Percentiles rank a stretch among this genome's conserved stretches.
Evolutionary conservation across 2,329 filamentous ascomycete genomes (phyloP).

Genomic region (Blastomyces parvus): DNA sequence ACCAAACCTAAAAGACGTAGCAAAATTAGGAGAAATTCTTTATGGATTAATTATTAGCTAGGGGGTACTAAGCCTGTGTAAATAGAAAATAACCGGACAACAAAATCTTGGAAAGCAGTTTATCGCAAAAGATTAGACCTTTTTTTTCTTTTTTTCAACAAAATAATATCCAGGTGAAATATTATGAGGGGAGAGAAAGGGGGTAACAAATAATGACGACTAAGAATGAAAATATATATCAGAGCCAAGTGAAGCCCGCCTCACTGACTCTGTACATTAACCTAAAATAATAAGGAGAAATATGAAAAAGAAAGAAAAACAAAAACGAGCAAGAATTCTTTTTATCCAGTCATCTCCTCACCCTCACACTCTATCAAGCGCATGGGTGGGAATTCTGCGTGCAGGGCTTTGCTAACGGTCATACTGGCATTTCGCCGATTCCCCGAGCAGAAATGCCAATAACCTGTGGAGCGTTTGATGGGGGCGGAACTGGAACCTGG

Average conservation of each 20-base stretch:
- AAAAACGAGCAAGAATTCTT: background rate
- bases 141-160: background rate
- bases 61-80: background rate
- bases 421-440: background rate
- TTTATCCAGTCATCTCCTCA: background rate
- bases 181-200: background rate
- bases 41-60: background rate
- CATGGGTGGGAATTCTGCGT: background rate
- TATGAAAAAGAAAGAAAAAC: background rate
- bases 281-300: conserved; percentile 1
- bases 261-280: background rate
- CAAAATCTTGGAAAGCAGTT: background rate
- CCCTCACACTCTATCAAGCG: background rate
- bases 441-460: background rate
- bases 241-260: background rate
- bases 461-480: background rate
- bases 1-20: too few relatives aligned
- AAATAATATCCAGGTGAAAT: background rate
- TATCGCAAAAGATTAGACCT: background rate
- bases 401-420: background rate
- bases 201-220: background rate
- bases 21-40: background rate
- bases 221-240: background rate
- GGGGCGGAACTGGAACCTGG: background rate
- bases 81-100: background rate